These are phyloP conservation scores for Vararia minispora DNA, from an alignment of 768 basidiomycete genomes.

Conservation along the genomic window DNA sequence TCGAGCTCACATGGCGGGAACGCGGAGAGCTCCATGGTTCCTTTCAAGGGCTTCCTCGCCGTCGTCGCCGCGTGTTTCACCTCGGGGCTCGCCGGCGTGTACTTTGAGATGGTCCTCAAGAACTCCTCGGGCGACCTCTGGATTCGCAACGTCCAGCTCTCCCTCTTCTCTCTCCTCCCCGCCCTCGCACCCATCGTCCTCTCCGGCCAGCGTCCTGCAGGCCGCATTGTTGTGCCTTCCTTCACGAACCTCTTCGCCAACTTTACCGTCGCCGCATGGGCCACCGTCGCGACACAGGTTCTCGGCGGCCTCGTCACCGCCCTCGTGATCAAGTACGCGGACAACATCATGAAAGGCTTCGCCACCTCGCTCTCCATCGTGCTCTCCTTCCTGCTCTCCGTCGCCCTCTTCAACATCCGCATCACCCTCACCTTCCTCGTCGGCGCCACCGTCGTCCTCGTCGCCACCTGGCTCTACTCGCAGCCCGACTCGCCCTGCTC, in stretches of 20 bases:
- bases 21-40: constrained; percentile 52
- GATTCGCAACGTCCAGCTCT: constrained; percentile 95
- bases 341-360: constrained; percentile 90
- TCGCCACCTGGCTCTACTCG: constrained; percentile 90
- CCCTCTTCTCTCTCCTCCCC: constrained; percentile 86
- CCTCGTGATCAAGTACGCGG: constrained; percentile 88
- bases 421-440: constrained; percentile 81
- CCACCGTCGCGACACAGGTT: constrained; percentile 80
- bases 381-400: constrained; percentile 87
- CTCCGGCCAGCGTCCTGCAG: constrained; percentile 15
- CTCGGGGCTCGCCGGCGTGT: constrained; percentile 92
- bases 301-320: constrained; percentile 89
- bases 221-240: constrained; percentile 25
- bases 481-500: constrained; percentile 31
- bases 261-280: constrained; percentile 89
- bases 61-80: constrained; percentile 90
- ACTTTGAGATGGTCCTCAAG: constrained; percentile 97
- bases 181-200: constrained; percentile 72
- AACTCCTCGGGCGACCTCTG: constrained; percentile 83
- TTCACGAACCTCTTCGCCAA: constrained; percentile 58
- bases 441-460: constrained; percentile 74
- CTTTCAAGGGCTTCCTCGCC: constrained; percentile 79
- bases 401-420: constrained; percentile 81
- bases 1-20: constrained; percentile 1
- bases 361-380: constrained; percentile 92